These are phyloP conservation scores for Globisporangium iwayamae DNA, from an alignment of 352 stramenopile species.

Conservation along the genomic window DNA sequence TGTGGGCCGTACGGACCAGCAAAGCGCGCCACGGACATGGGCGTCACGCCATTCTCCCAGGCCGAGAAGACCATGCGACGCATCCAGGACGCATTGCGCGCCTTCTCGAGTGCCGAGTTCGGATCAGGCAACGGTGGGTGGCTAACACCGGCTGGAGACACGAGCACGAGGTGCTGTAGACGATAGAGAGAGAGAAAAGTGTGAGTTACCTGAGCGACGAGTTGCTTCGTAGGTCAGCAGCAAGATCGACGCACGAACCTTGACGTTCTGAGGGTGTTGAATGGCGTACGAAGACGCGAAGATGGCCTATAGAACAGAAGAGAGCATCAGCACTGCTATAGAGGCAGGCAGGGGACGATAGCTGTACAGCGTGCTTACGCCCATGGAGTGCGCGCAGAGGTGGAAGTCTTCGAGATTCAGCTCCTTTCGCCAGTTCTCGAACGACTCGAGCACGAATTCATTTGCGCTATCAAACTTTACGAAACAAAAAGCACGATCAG, in stretches of 20 bases:
- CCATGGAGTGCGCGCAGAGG: conserved; percentile 80
- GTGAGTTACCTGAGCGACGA: background rate
- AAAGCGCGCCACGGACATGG: conserved; percentile 69
- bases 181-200: background rate
- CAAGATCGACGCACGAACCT: conserved; percentile 27
- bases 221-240: background rate
- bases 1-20: conserved; percentile 75
- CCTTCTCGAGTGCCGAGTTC: conserved; percentile 31
- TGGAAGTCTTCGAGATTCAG: conserved; percentile 67
- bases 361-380: conserved; percentile 29
- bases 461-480: conserved; percentile 74
- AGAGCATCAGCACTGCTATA: background rate
- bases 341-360: too few relatives aligned
- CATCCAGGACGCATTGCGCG: conserved; percentile 46
- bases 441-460: conserved; percentile 59
- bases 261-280: conserved; percentile 52
- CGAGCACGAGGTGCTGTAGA: conserved; percentile 69
- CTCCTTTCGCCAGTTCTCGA: conserved; percentile 78
- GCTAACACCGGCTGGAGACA: conserved; percentile 67
- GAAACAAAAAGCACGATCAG: background rate
- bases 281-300: conserved; percentile 77
- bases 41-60: conserved; percentile 69
- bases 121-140: conserved; percentile 45
- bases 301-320: conserved; percentile 50
- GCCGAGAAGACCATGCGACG: conserved; percentile 43